Base-by-base conservation (phyloP, 129 eudicot species). In the Scalesia atractyloides region DNA sequence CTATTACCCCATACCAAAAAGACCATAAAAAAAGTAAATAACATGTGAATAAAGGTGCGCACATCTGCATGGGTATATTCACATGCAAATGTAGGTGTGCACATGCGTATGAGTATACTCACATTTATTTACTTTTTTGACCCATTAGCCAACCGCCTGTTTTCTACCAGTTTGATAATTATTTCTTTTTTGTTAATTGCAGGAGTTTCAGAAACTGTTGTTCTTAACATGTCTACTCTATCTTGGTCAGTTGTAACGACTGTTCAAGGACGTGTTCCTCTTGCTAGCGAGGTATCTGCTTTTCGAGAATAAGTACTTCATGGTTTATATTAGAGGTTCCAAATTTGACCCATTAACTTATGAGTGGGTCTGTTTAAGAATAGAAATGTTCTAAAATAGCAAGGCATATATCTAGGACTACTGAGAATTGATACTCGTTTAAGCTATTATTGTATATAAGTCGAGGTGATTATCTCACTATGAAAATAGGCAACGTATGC, bases 151-250 rank as follows among this genome's bases (percentile, higher is more conserved):
- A 22, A 46, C 72, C 10, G 46, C 46, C 19, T 17, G 16, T 50
- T 14, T 33, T 19, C 34, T 15, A 68, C 44, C 26, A 22, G 43
- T 68, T 4, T 30, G 8, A 30, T 30, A 2, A 4, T 30, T 30
- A 15, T 14, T 5, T 26, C 33, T 22, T 11, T 50, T 50, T 36
- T 58, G 2, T 30, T 34, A 80, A 5, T 67, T 84, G 70, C 87
- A 94, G 98, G 98, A 65, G 98, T 79, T 60, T 81, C 96, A 19
- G 93, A 90, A 76, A 94, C 98, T 41, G 86, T 90, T 81, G 97
- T 87, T 76, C 92, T 93, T 20, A 93, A 93, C 83, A 93, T 93
- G 98, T 87, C 98, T 60, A 93, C 98, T 14, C 83, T 94, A 69
- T 86, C 80, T 66, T 94, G 98, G 98, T 94, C 98, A 13, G 83